Percentiles rank a stretch among this genome's conserved stretches.
Conservation (phyloP, 805 yeast genomes). For the Starmerella gropengiesseri region DNA sequence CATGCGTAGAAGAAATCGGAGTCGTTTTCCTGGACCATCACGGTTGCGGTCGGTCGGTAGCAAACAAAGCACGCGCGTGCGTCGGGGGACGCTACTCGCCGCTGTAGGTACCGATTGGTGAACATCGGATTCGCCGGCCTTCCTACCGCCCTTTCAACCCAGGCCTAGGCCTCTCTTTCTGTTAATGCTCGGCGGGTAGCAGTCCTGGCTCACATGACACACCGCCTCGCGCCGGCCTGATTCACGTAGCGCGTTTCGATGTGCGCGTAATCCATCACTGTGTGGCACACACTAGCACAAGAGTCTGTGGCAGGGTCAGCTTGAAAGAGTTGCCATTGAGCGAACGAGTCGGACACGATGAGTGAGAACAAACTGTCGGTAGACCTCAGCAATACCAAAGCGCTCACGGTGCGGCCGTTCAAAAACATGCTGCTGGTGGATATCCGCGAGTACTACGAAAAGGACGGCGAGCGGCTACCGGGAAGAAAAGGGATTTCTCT, state of each 20-base stretch:
- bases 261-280: no score
- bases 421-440: conserved; percentile 60
- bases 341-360: background rate
- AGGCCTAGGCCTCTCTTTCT: background rate
- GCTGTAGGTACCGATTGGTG: conserved; percentile 36
- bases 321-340: background rate
- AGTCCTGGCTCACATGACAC: no score
- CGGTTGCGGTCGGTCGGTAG: conserved; percentile 42
- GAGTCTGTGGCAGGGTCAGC: no score
- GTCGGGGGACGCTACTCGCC: conserved; percentile 38
- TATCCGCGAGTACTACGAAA: conserved; percentile 66
- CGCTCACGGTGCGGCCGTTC: conserved; percentile 62
- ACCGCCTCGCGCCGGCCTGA: no score
- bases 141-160: no score
- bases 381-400: conserved; percentile 49
- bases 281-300: no score
- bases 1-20: conserved; percentile 47
- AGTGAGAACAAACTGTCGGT: background rate
- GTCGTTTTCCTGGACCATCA: conserved; percentile 37
- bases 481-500: conserved; percentile 50
- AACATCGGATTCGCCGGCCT: no score
- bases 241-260: no score
- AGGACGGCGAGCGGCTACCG: conserved; percentile 58
- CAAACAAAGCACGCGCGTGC: conserved; percentile 42
- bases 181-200: no score